Evolutionary conservation across 164 flowering plant genomes (phyloP).

Genomic region (Aristolochia californica): DNA sequence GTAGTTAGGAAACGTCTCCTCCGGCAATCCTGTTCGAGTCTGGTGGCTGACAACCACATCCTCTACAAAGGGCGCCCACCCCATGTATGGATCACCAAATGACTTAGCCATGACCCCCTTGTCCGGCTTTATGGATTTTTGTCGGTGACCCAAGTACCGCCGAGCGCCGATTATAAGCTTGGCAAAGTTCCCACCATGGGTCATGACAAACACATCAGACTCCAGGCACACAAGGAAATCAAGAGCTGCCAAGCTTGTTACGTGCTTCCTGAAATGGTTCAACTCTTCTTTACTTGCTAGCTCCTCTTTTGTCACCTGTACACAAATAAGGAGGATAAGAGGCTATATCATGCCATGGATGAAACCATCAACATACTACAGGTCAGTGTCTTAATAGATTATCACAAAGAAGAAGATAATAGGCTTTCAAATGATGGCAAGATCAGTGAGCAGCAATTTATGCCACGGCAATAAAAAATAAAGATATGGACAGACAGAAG

Average conservation of each 20-base stretch:
- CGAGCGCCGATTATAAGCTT: conserved; percentile 89
- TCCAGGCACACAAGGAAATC: conserved; percentile 95
- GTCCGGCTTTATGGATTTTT: conserved; percentile 91
- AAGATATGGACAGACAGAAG: neutral
- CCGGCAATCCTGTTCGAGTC: conserved; percentile 88
- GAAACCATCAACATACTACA: neutral
- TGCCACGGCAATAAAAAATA: neutral
- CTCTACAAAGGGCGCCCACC: conserved; percentile 91
- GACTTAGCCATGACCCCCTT: conserved; percentile 98
- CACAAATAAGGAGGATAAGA: neutral
- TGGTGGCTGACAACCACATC: conserved; percentile 87
- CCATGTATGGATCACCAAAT: conserved; percentile 97
- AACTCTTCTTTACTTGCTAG: conserved; percentile 69
- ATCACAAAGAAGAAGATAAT: neutral
- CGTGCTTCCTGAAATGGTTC: conserved; percentile 77
- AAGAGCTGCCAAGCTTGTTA: conserved; percentile 92
- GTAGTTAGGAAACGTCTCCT: conserved; percentile 91
- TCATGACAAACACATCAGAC: conserved; percentile 97
- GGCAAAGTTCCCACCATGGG: conserved; percentile 96
- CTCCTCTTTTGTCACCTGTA: conserved; percentile 93
- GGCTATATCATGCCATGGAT: neutral
- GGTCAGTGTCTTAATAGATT: neutral
- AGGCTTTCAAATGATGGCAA: too few relatives aligned
- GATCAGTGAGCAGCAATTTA: too few relatives aligned
- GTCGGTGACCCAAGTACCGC: conserved; percentile 86